These are phyloP conservation scores for Dalbergia cultrata DNA, from an alignment of 306 rosid species.

Conservation along the genomic window DNA sequence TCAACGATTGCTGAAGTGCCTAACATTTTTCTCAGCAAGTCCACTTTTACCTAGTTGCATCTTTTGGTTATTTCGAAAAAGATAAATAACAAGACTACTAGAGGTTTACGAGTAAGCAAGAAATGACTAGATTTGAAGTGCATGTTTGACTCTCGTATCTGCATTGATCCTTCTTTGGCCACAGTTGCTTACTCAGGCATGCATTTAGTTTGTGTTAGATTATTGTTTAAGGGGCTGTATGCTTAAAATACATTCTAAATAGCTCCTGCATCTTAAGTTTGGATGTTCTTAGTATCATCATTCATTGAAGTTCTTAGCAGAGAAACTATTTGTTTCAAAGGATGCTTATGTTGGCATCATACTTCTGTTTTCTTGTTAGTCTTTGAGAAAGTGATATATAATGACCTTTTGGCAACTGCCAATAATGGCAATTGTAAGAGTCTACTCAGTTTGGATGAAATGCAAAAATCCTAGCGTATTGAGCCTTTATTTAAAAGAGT, in stretches of 20 bases:
- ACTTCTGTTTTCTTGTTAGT: slow-evolving; percentile 4
- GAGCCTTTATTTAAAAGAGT: not conserved
- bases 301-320: slow-evolving; percentile 16
- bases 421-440: slow-evolving; percentile 27
- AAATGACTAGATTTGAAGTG: slow-evolving; percentile 34
- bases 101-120: slow-evolving; percentile 3
- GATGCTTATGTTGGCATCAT: slow-evolving; percentile 18
- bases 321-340: slow-evolving; percentile 13
- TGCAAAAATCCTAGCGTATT: slow-evolving; percentile 38
- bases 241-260: slow-evolving; percentile 10
- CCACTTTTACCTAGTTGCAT: slow-evolving; percentile 34
- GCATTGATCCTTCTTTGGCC: slow-evolving; percentile 4
- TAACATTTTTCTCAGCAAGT: not conserved
- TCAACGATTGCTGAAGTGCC: slow-evolving; percentile 17
- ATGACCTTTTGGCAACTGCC: slow-evolving; percentile 29
- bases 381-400: slow-evolving; percentile 23
- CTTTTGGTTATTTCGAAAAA: not conserved
- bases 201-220: slow-evolving; percentile 21
- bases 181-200: slow-evolving; percentile 1
- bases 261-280: slow-evolving; percentile 11
- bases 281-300: slow-evolving; percentile 11
- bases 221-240: slow-evolving; percentile 14
- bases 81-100: not conserved
- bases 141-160: slow-evolving; percentile 20
- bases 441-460: slow-evolving; percentile 26